A percentile compares a stretch with the other conserved stretches of the same genome.
These are phyloP conservation scores for Trametes punicea DNA, from an alignment of 768 basidiomycete species.

Conservation along the genomic window DNA sequence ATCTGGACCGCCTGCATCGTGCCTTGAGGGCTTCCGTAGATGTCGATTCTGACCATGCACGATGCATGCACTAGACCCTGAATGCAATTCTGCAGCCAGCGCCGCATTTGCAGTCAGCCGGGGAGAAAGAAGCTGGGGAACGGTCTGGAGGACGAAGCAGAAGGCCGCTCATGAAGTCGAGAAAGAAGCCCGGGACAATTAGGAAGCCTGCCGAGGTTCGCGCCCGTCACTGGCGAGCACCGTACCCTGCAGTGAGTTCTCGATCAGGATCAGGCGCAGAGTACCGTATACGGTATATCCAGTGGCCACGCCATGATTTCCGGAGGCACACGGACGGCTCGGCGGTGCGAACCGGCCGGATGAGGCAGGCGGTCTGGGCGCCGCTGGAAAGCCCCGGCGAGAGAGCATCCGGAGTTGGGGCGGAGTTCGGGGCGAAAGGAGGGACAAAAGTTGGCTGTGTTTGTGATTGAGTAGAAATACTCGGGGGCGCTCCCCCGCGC, in stretches of 20 bases:
- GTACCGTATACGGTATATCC: too few relatives aligned
- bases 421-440: constrained; percentile 11
- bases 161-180: neutral
- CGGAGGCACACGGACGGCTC: neutral
- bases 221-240: neutral
- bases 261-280: too few relatives aligned
- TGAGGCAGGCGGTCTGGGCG: neutral
- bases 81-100: too few relatives aligned
- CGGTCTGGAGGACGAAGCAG: neutral
- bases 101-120: too few relatives aligned
- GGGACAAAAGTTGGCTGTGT: constrained; percentile 18
- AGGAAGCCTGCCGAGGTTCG: neutral
- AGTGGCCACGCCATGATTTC: too few relatives aligned
- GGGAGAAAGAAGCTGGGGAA: neutral
- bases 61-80: too few relatives aligned
- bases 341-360: constrained; percentile 6
- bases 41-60: neutral
- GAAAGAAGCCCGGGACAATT: neutral
- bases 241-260: neutral
- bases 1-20: neutral
- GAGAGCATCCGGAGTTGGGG: neutral
- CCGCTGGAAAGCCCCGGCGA: too few relatives aligned
- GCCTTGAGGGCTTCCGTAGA: neutral
- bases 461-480: constrained; percentile 24
- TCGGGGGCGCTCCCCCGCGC: constrained; percentile 19